A percentile compares a stretch with the other conserved stretches of the same genome.
phyloP scores from a whole-genome alignment of 768 basidiomycete species.

The Lactifluus piperatus region DNA sequence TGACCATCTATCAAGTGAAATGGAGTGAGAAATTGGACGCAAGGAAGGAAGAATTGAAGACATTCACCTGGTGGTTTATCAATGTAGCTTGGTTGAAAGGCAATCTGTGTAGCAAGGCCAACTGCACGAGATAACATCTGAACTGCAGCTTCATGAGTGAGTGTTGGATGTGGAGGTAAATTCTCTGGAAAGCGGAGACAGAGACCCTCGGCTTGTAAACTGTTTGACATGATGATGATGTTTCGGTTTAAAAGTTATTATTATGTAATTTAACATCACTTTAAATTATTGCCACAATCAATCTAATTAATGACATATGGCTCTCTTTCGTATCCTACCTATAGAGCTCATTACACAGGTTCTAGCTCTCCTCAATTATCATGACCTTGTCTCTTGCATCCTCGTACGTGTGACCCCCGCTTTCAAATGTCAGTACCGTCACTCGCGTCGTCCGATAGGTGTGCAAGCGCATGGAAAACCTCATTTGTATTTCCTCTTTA shows the following conservation, averaged over 20 bases:
- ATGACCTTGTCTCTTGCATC: not conserved
- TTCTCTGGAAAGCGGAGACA: conserved; percentile 67
- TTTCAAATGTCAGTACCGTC: not conserved
- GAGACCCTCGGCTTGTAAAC: conserved; percentile 43
- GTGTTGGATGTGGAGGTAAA: conserved; percentile 44
- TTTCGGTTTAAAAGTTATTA: no score
- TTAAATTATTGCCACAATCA: no score
- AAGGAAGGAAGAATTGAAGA: not conserved
- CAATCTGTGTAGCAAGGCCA: conserved; percentile 44
- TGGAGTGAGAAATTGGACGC: not conserved
- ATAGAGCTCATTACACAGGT: not conserved
- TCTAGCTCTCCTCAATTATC: not conserved
- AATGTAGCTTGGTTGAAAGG: conserved; percentile 66
- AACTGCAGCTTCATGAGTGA: conserved; percentile 50
- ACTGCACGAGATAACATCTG: conserved; percentile 55
- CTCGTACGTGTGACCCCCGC: not conserved
- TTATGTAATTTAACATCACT: no score
- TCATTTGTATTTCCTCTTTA: not conserved
- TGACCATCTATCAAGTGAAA: conserved; percentile 44
- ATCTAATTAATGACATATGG: not conserved
- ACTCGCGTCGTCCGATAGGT: not conserved
- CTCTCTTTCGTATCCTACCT: not conserved
- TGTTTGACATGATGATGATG: not conserved
- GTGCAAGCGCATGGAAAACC: not conserved
- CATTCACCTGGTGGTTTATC: conserved; percentile 68